Evolutionary conservation across 2,329 filamentous ascomycete genomes (phyloP).

Genomic region (Fusarium illudens): DNA sequence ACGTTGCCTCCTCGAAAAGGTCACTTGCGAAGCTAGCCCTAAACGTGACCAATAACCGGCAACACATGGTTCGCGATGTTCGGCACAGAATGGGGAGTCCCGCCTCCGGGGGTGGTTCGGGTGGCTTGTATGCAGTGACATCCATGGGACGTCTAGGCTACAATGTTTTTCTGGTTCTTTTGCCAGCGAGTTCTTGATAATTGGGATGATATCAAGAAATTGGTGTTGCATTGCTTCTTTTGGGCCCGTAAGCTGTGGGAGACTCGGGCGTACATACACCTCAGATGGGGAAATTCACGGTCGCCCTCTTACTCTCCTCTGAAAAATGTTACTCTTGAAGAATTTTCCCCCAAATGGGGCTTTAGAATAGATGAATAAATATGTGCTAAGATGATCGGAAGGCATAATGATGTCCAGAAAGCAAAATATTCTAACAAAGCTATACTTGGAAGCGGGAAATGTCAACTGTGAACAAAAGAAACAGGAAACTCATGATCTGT

Average conservation of each 20-base stretch:
- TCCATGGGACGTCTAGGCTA: slow-evolving; percentile 2
- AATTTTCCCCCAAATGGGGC: not conserved
- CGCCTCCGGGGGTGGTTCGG: not conserved
- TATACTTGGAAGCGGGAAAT: not conserved
- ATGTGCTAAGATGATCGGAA: not conserved
- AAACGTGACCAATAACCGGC: not conserved
- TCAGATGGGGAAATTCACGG: too few species aligned
- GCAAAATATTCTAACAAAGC: not conserved
- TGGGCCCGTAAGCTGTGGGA: too few species aligned
- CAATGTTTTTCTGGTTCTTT: slow-evolving; percentile 3
- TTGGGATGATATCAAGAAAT: slow-evolving; percentile 5
- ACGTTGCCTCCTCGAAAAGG: not conserved
- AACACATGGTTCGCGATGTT: not conserved
- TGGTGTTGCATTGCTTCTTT: not conserved
- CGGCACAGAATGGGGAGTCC: not conserved
- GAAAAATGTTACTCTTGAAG: not conserved
- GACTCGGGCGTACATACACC: too few species aligned
- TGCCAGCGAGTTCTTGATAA: slow-evolving; percentile 2
- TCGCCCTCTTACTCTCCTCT: too few species aligned
- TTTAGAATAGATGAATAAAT: not conserved
- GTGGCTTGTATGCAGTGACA: slow-evolving; percentile 2
- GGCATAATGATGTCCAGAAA: not conserved
- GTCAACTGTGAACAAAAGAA: not conserved
- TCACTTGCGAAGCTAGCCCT: not conserved
- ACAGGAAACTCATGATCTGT: not conserved